A percentile compares a stretch with the other conserved stretches of the same genome.
Conservation (phyloP, 495 filamentous ascomycete species). For the Filosporella fistucella region DNA sequence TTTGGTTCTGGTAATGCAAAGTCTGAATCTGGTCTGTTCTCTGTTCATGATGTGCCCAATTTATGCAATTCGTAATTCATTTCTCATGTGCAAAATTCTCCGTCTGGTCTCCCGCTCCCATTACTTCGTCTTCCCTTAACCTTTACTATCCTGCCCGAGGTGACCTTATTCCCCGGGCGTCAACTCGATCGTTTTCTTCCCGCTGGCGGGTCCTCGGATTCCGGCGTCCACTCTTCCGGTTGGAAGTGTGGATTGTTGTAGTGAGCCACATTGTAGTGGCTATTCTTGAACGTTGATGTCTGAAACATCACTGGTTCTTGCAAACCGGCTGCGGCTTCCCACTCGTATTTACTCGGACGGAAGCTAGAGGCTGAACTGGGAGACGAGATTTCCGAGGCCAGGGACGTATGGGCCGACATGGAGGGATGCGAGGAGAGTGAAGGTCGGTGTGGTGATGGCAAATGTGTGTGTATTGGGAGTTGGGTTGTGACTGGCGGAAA, state of each 20-base stretch:
- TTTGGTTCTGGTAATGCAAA: too few relatives aligned
- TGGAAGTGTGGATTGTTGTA: constrained; percentile 84
- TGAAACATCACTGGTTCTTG: constrained; percentile 44
- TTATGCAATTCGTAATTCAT: not conserved
- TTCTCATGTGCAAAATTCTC: not conserved
- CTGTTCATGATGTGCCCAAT: not conserved
- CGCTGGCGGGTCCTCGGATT: constrained; percentile 18
- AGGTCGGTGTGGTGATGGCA: constrained; percentile 24
- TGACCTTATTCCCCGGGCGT: constrained; percentile 7
- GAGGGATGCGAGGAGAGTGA: constrained; percentile 7
- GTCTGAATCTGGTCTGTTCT: not conserved
- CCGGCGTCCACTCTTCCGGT: constrained; percentile 51
- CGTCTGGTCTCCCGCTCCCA: not conserved
- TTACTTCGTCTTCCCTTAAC: not conserved
- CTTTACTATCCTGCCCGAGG: not conserved
- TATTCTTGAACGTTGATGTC: constrained; percentile 53
- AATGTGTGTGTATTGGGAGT: constrained; percentile 28
- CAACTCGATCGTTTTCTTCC: constrained; percentile 13
- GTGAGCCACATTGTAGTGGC: constrained; percentile 77
- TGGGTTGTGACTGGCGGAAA: constrained; percentile 25
- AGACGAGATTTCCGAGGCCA: constrained; percentile 9
- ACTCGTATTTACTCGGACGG: constrained; percentile 32
- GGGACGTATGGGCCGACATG: constrained; percentile 4
- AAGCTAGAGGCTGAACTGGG: constrained; percentile 22
- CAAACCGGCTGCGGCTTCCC: constrained; percentile 36